Evolutionary conservation across 2,329 filamentous ascomycete species (phyloP).

Genomic region (Chaetomium sp.): DNA sequence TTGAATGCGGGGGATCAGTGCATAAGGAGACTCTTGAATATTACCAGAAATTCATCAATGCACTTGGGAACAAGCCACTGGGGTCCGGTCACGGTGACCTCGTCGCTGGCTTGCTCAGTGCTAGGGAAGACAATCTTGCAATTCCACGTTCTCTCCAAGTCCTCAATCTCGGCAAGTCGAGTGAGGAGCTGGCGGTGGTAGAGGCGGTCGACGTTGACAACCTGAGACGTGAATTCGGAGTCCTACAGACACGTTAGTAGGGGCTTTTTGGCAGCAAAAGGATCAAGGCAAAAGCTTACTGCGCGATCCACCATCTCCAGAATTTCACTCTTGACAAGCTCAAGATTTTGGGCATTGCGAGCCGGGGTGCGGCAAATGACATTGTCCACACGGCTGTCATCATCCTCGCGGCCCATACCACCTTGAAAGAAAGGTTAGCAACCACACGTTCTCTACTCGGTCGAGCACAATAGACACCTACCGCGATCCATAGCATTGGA

Average conservation of each 20-base stretch:
- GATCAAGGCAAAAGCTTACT: slow-evolving; percentile 41
- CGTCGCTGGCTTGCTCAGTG: slow-evolving; percentile 93
- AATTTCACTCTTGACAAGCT: slow-evolving; percentile 97
- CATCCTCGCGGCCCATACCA: slow-evolving; percentile 87
- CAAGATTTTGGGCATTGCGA: slow-evolving; percentile 91
- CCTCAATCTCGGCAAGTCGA: slow-evolving; percentile 82
- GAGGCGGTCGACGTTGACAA: slow-evolving; percentile 85
- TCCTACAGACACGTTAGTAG: slow-evolving; percentile 47
- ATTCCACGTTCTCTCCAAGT: slow-evolving; percentile 98
- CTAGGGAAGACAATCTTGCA: slow-evolving; percentile 99
- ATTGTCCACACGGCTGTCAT: slow-evolving; percentile 97
- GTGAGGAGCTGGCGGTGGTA: slow-evolving; percentile 92
- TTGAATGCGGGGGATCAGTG: background rate
- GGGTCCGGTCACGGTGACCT: slow-evolving; percentile 90
- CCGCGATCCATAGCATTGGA: slow-evolving; percentile 98
- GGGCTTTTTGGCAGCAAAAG: background rate
- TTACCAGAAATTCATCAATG: slow-evolving; percentile 84
- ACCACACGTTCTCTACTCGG: too few species aligned
- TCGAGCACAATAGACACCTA: slow-evolving; percentile 18
- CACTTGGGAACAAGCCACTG: slow-evolving; percentile 98
- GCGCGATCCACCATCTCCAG: slow-evolving; percentile 98
- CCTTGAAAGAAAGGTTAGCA: slow-evolving; percentile 29
- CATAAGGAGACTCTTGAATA: slow-evolving; percentile 19
- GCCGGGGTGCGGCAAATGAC: slow-evolving; percentile 97
- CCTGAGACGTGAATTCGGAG: slow-evolving; percentile 92